These are phyloP conservation scores for Talaromyces sp. DNA, from an alignment of 2,329 filamentous ascomycete genomes.

Conservation along the genomic window DNA sequence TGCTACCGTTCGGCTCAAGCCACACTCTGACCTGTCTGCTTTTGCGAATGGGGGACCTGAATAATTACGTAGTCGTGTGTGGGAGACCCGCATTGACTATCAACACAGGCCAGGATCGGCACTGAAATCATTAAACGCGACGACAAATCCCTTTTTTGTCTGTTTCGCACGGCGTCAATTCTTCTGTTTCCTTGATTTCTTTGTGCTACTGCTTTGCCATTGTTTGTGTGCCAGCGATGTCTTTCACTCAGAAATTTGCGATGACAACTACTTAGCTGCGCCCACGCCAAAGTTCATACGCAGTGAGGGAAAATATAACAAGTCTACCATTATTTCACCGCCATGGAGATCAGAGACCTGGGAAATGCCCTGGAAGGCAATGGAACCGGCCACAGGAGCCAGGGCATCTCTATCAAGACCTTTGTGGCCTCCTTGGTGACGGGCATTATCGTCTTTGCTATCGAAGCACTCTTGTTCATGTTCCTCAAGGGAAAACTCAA, in stretches of 20 bases:
- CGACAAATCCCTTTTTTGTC: neutral
- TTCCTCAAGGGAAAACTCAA: constrained; percentile 71
- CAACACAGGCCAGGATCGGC: neutral
- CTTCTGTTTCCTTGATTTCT: neutral
- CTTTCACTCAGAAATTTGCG: neutral
- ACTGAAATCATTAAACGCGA: neutral
- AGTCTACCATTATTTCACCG: neutral
- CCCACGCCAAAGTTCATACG: neutral
- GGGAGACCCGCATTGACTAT: neutral
- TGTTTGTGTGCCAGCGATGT: neutral
- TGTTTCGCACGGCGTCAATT: neutral
- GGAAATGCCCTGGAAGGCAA: neutral
- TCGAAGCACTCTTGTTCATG: constrained; percentile 65
- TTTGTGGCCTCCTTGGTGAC: constrained; percentile 62
- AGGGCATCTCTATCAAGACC: constrained; percentile 37
- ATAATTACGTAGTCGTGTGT: too few relatives aligned
- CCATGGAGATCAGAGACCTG: neutral
- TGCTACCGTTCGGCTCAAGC: neutral
- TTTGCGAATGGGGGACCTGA: neutral
- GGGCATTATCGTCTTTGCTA: constrained; percentile 57
- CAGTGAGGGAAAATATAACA: neutral
- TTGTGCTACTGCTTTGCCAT: neutral
- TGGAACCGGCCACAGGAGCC: constrained; percentile 21
- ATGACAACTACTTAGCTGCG: neutral
- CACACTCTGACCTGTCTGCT: neutral